Conservation (phyloP, 495 filamentous ascomycete genomes). For the Penicillium mononematosum region DNA sequence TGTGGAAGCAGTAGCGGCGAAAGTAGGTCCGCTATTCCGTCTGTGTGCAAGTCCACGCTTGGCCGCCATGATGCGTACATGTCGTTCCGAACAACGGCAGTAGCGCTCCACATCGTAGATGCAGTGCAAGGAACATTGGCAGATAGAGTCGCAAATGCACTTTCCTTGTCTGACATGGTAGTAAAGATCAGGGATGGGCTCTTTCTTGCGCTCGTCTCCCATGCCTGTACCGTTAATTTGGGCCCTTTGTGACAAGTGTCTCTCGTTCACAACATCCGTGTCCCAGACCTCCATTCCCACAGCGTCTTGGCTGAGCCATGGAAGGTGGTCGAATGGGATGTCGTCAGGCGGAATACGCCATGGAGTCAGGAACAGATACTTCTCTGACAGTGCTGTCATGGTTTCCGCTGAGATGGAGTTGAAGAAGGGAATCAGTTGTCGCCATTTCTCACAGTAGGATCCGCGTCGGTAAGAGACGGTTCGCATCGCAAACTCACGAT, state of each 20-base stretch:
- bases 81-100: conserved; percentile 41
- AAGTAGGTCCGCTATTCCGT: background rate
- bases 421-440: conserved; percentile 24
- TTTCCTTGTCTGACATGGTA: conserved; percentile 30
- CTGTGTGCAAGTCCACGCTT: conserved; percentile 20
- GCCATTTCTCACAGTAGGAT: conserved; percentile 34
- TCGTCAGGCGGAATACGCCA: conserved; percentile 16
- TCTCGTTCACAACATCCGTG: conserved; percentile 28
- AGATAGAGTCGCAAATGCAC: conserved; percentile 37
- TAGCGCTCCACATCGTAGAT: conserved; percentile 26
- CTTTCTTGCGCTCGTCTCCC: conserved; percentile 36
- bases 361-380: conserved; percentile 32
- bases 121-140: conserved; percentile 36
- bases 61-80: conserved; percentile 33
- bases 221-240: conserved; percentile 33
- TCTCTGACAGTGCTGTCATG: conserved; percentile 36
- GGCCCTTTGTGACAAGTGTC: conserved; percentile 33
- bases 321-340: conserved; percentile 21
- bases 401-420: conserved; percentile 27
- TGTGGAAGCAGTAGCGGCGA: conserved; percentile 26
- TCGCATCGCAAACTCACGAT: conserved; percentile 28
- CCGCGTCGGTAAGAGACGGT: conserved; percentile 24
- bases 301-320: conserved; percentile 25
- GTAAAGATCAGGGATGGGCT: conserved; percentile 21
- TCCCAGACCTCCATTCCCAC: conserved; percentile 11